A percentile compares a stretch with the other conserved stretches of the same genome.
Conservation (phyloP, 225 moss, liverwort and hornwort species). For the Climacium dendroides region DNA sequence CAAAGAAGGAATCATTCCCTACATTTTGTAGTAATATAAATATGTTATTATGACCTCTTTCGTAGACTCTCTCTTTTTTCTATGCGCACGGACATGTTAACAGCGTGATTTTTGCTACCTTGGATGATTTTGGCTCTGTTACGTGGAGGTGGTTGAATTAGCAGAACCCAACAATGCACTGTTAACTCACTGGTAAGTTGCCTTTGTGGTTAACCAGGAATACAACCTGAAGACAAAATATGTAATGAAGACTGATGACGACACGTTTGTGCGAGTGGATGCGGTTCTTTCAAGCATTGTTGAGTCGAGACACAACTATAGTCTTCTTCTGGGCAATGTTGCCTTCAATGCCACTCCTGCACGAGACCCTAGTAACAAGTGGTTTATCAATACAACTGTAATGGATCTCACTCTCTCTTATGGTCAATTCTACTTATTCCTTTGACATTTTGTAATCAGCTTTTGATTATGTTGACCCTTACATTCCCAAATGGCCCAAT, state of each 20-base stretch:
- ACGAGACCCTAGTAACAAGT: conserved; percentile 62
- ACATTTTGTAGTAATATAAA: neutral
- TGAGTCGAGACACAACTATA: conserved; percentile 17
- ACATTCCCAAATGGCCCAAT: neutral
- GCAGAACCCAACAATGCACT: neutral
- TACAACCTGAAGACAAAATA: conserved; percentile 48
- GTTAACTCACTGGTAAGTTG: neutral
- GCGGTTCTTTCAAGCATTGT: conserved; percentile 44
- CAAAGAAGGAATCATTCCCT: neutral
- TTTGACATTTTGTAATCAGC: neutral
- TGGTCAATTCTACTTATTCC: neutral
- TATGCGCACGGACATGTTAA: neutral
- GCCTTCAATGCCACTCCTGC: conserved; percentile 34
- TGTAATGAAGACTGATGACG: conserved; percentile 98
- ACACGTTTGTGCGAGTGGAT: conserved; percentile 89
- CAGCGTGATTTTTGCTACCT: neutral
- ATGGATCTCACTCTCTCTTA: neutral
- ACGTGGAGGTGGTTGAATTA: neutral
- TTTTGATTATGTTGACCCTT: neutral
- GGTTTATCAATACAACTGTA: conserved; percentile 62
- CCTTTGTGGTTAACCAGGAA: conserved; percentile 35
- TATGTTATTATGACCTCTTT: neutral
- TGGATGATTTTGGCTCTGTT: neutral
- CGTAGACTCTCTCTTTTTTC: neutral
- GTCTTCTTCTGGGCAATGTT: conserved; percentile 68